phyloP scores from a whole-genome alignment of 345 rosid species.

The Melaleuca quinquenervia region DNA sequence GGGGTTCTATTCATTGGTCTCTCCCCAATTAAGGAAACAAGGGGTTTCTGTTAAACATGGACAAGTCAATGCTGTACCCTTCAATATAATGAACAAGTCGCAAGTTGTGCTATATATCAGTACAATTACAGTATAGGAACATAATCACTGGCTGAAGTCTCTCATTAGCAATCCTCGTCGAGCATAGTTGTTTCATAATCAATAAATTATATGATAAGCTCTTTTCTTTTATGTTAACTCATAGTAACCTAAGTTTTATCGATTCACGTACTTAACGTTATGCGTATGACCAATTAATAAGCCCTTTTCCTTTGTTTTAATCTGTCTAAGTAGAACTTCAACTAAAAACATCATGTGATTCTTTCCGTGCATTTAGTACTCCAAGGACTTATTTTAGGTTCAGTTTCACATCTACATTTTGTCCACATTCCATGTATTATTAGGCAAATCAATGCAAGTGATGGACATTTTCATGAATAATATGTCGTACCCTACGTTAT shows the following conservation, averaged over 20 bases:
- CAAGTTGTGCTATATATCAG: background rate
- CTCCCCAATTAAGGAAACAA: background rate
- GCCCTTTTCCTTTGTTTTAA: background rate
- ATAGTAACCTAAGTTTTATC: background rate
- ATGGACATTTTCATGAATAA: background rate
- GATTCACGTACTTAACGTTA: background rate
- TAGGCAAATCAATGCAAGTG: background rate
- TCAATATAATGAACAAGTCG: background rate
- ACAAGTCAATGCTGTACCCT: background rate
- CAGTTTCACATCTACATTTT: background rate
- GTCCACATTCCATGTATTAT: background rate
- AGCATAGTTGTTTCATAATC: background rate
- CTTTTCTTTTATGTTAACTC: background rate
- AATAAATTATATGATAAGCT: no score
- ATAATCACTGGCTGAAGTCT: no score
- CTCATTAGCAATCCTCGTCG: background rate
- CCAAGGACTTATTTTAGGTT: background rate
- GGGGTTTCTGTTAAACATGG: background rate
- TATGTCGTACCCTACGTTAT: fast-evolving
- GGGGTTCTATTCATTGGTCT: background rate
- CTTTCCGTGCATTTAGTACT: background rate
- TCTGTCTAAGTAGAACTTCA: background rate
- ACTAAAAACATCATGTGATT: background rate
- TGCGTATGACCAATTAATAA: background rate
- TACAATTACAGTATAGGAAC: background rate